Evolutionary conservation across 768 basidiomycete species (phyloP).

Genomic region (Mycena chlorophos): DNA sequence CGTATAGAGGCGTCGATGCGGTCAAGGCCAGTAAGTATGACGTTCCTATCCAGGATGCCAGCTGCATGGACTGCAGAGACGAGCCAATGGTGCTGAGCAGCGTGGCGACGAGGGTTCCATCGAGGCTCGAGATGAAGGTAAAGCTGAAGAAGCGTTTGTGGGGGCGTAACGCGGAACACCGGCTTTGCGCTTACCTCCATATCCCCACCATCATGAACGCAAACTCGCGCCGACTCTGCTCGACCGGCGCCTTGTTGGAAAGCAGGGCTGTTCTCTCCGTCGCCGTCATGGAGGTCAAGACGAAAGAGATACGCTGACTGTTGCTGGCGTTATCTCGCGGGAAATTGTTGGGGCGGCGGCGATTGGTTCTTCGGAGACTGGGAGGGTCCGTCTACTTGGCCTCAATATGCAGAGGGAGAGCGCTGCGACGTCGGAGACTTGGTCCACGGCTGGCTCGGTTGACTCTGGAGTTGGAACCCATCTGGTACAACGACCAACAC

Average conservation of each 20-base stretch:
- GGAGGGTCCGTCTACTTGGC: no score
- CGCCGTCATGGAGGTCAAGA: slow-evolving; percentile 10
- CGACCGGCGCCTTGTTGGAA: slow-evolving; percentile 4
- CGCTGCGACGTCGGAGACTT: no score
- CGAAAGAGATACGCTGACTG: no score
- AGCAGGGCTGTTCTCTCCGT: slow-evolving; percentile 16
- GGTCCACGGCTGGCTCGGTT: no score
- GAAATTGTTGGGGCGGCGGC: no score
- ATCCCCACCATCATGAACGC: slow-evolving; percentile 15
- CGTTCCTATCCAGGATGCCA: slow-evolving; percentile 65
- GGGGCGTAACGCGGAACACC: not conserved
- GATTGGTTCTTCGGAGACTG: no score
- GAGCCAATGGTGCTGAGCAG: slow-evolving; percentile 63
- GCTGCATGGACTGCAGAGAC: slow-evolving; percentile 53
- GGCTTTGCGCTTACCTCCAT: slow-evolving; percentile 13
- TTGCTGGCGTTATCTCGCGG: no score
- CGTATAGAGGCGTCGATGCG: slow-evolving; percentile 69
- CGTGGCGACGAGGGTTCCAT: slow-evolving; percentile 62
- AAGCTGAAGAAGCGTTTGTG: slow-evolving; percentile 6
- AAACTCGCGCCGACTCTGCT: slow-evolving; percentile 8
- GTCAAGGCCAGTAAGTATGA: slow-evolving; percentile 64
- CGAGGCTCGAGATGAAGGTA: slow-evolving; percentile 13
- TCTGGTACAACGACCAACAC: no score
- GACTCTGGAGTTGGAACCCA: no score
- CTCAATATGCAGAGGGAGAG: no score